A percentile compares a stretch with the other conserved stretches of the same genome.
phyloP scores from a whole-genome alignment of 2,329 filamentous ascomycete genomes.

The Exophiala viscosa region DNA sequence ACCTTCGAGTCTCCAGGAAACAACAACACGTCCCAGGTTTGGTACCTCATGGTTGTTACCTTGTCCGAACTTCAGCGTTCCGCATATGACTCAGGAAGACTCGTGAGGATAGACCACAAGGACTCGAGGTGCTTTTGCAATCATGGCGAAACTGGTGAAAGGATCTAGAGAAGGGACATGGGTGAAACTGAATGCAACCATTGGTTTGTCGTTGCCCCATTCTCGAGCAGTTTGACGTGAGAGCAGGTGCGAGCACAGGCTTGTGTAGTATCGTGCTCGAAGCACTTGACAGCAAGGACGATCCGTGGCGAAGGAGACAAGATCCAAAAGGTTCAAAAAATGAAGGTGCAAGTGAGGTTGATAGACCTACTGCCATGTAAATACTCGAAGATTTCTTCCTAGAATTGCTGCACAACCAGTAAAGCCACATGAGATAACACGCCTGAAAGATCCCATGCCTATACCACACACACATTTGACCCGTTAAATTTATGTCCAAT shows the following conservation, averaged over 20 bases:
- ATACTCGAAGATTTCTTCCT: neutral
- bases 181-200: neutral
- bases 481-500: slow-evolving; percentile 23
- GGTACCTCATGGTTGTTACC: slow-evolving; percentile 66
- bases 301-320: no score
- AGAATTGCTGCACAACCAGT: slow-evolving; percentile 4
- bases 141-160: neutral
- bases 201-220: neutral
- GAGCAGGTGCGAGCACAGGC: no score
- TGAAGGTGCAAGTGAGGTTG: no score
- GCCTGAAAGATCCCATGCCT: slow-evolving; percentile 10
- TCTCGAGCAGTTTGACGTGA: neutral
- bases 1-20: slow-evolving; percentile 66
- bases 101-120: neutral
- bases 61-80: neutral
- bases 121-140: neutral
- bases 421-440: slow-evolving; percentile 7
- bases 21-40: slow-evolving; percentile 80
- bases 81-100: neutral
- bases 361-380: no score
- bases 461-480: slow-evolving; percentile 16
- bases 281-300: no score
- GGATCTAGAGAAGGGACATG: neutral
- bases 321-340: no score
- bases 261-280: no score